Percentiles rank a stretch among this genome's conserved stretches.
phyloP scores from a whole-genome alignment of 805 yeast species.

The Candida ponderosae region DNA sequence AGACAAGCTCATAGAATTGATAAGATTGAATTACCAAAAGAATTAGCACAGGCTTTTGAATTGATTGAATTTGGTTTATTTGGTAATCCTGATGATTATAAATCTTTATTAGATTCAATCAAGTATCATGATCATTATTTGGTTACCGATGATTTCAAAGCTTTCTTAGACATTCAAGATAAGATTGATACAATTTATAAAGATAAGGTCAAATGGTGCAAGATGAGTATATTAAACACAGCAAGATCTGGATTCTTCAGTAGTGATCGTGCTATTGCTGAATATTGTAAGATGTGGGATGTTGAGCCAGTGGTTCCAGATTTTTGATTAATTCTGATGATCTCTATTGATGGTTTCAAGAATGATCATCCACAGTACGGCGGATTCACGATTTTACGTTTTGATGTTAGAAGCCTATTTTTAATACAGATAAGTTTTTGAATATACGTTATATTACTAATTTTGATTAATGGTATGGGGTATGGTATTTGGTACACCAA shows the following conservation, averaged over 20 bases:
- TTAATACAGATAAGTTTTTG: too few species aligned
- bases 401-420: too few species aligned
- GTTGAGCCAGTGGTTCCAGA: conserved; percentile 52
- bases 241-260: conserved; percentile 93
- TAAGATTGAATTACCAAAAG: conserved; percentile 44
- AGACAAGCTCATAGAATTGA: conserved; percentile 68
- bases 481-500: too few species aligned
- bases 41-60: conserved; percentile 53
- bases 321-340: too few species aligned
- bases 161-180: conserved; percentile 75
- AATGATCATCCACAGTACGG: too few species aligned
- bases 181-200: conserved; percentile 65
- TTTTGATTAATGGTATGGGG: too few species aligned
- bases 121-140: conserved; percentile 72
- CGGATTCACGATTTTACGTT: too few species aligned
- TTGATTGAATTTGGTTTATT: conserved; percentile 64
- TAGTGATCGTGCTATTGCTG: conserved; percentile 85
- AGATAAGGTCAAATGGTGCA: conserved; percentile 66
- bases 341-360: too few species aligned
- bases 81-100: conserved; percentile 62
- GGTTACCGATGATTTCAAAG: conserved; percentile 84
- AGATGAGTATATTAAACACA: conserved; percentile 68
- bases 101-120: conserved; percentile 61
- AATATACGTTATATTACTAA: too few species aligned
- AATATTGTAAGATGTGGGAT: conserved; percentile 93